A percentile compares a stretch with the other conserved stretches of the same genome.
Conservation (phyloP, 352 stramenopile species). For the Pythium sukuiense region DNA sequence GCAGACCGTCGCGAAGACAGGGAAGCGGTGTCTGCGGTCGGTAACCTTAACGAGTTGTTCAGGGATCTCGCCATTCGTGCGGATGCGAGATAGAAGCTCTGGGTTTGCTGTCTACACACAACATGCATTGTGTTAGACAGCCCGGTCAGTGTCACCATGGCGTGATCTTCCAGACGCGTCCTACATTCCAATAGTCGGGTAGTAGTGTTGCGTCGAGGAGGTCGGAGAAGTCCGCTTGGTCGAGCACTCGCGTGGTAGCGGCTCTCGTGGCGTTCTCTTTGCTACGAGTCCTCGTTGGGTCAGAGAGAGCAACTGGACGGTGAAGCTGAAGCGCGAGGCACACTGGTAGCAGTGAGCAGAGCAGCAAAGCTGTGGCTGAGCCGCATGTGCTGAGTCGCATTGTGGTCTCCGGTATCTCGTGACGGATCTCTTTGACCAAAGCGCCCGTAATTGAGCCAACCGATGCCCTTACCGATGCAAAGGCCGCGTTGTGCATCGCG, state of each 20-base stretch:
- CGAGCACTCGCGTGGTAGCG: background rate
- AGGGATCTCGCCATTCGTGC: slow-evolving; percentile 53
- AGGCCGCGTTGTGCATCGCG: no score
- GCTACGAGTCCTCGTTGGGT: background rate
- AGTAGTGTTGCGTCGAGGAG: slow-evolving; percentile 40
- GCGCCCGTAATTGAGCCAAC: no score
- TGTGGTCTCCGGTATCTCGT: background rate
- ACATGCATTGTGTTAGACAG: background rate
- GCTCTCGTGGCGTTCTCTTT: background rate
- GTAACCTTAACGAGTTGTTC: slow-evolving; percentile 81
- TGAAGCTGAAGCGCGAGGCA: background rate
- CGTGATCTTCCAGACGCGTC: background rate
- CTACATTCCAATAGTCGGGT: slow-evolving; percentile 58
- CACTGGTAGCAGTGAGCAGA: background rate
- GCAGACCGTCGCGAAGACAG: slow-evolving; percentile 69
- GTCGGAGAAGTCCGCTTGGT: slow-evolving; percentile 2
- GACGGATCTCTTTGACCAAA: background rate
- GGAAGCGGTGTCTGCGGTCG: slow-evolving; percentile 61
- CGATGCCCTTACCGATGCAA: no score
- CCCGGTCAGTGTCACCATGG: no score
- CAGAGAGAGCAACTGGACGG: background rate
- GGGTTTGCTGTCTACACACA: background rate
- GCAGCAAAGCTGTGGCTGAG: background rate
- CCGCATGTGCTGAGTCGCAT: background rate
- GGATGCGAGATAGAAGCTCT: slow-evolving; percentile 25